A percentile compares a stretch with the other conserved stretches of the same genome.
phyloP scores from a whole-genome alignment of 345 rosid species.

The Acer saccharum region DNA sequence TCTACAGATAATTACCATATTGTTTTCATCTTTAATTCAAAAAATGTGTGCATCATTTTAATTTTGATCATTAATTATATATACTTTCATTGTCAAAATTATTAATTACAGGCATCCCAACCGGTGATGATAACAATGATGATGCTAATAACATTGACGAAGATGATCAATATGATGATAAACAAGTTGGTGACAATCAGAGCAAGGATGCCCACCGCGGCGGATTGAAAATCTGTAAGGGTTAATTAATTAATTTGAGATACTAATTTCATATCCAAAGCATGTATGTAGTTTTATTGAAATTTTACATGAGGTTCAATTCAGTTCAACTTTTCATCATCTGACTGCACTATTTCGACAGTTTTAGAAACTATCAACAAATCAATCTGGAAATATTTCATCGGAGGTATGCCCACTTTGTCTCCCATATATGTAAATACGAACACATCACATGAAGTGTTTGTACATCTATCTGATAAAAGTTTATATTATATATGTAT shows the following conservation, averaged over 20 bases:
- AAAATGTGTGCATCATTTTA: too few species aligned
- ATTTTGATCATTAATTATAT: too few species aligned
- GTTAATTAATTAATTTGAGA: too few species aligned
- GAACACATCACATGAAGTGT: not conserved
- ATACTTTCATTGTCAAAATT: too few species aligned
- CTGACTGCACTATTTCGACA: not conserved
- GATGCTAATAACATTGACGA: not conserved
- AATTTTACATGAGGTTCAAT: too few species aligned
- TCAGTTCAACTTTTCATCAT: not conserved
- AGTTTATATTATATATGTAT: too few species aligned
- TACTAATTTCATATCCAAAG: too few species aligned
- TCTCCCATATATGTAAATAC: not conserved
- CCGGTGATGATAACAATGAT: not conserved
- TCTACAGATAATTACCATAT: not conserved
- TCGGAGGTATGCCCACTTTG: not conserved
- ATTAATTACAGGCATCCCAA: not conserved
- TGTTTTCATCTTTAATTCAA: not conserved
- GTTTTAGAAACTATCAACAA: not conserved
- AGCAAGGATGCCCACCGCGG: not conserved
- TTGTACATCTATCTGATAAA: not conserved
- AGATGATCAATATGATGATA: not conserved
- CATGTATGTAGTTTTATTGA: too few species aligned
- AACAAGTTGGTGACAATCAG: not conserved
- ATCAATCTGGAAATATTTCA: not conserved
- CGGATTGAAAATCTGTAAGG: not conserved